Base-by-base conservation (phyloP, 2,329 filamentous ascomycete genomes). In the Colletotrichum tofieldiae region DNA sequence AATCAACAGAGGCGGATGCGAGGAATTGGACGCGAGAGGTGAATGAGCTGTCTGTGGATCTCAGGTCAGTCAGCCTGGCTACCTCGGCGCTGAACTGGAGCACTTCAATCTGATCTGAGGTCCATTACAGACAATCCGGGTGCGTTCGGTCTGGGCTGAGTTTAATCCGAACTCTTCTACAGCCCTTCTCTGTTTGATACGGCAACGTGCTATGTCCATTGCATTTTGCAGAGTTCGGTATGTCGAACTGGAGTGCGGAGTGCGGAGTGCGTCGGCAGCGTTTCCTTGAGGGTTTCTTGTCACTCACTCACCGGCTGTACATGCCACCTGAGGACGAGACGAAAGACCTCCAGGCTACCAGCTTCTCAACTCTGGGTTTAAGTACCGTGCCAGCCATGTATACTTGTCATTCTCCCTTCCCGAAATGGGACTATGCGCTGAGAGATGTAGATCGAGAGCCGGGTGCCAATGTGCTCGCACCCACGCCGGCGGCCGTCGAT, bases 371-470 rank as follows among this genome's bases (percentile, higher is more conserved):
- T 43, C 4, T 18, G 16, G 41, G 18, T 14, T 11, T 43, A 16
- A 43, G 1, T 41, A 5, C 41, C 14, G 12, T 18, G 16, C 12
- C 6, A 5, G 11, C 12, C 23, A 9, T 59, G 37, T 43, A n/a
- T 29, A 9, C 37, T 18, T 43, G 18, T 41, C n/a, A 29, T 11
- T 20, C 55, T 59, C 23, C 20, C 55, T 20, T 29, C 37, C 32
- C 26, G 52, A 41, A n/a, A 12, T 6, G 41, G 32, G 41, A 29
- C 4, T 37, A 23, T 64, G 23, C 41, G 51, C 35, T 51, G n/a
- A 11, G n/a, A 37, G 32, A 39, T 37, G 18, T 39, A 41, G 47
- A 49, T 18, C 23, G 41, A 35, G 47, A 65, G 66, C 66, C 58
- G 66, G 65, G 51, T 49, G 35, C 52, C 45, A 8, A 37, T 29